phyloP scores from a whole-genome alignment of 768 basidiomycete genomes.

The Zangia roseola region DNA sequence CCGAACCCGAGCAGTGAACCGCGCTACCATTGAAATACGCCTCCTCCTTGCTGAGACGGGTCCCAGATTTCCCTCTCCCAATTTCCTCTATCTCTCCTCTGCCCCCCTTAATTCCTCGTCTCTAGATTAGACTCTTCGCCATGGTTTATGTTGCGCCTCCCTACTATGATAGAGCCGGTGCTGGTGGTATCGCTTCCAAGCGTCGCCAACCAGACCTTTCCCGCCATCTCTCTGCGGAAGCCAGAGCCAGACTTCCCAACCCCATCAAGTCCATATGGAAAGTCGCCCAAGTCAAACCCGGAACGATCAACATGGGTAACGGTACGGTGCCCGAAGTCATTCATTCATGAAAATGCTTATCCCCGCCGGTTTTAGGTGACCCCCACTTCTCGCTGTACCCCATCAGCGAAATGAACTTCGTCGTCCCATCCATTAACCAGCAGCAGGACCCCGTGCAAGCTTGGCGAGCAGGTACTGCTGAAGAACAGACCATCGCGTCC shows the following conservation, averaged over 20 bases:
- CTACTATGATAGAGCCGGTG: slow-evolving; percentile 6
- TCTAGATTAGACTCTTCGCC: not conserved
- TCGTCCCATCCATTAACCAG: slow-evolving; percentile 32
- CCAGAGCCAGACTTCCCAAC: slow-evolving; percentile 33
- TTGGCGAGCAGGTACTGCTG: slow-evolving; percentile 29
- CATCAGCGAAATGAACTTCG: slow-evolving; percentile 32
- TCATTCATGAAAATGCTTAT: slow-evolving; percentile 1
- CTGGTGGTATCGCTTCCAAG: slow-evolving; percentile 17
- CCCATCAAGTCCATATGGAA: slow-evolving; percentile 40
- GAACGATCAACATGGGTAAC: slow-evolving; percentile 39
- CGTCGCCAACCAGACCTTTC: slow-evolving; percentile 29
- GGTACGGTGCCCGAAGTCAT: slow-evolving; percentile 16
- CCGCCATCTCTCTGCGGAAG: slow-evolving; percentile 36
- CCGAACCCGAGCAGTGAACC: slow-evolving; percentile 5
- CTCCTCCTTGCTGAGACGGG: no score
- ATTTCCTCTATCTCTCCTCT: no score
- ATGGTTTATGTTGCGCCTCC: slow-evolving; percentile 30
- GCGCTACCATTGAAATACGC: slow-evolving; percentile 11
- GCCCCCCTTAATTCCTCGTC: not conserved
- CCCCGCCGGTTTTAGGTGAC: slow-evolving; percentile 23
- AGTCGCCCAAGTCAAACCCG: slow-evolving; percentile 32
- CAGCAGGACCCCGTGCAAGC: slow-evolving; percentile 29
- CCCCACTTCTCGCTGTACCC: slow-evolving; percentile 36
- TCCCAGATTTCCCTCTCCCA: not conserved
- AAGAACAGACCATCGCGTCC: slow-evolving; percentile 28